Percentiles rank a stretch among this genome's conserved stretches.
Evolutionary conservation across 345 rosid genomes (phyloP).

Genomic region (Rhodomyrtus tomentosa): DNA sequence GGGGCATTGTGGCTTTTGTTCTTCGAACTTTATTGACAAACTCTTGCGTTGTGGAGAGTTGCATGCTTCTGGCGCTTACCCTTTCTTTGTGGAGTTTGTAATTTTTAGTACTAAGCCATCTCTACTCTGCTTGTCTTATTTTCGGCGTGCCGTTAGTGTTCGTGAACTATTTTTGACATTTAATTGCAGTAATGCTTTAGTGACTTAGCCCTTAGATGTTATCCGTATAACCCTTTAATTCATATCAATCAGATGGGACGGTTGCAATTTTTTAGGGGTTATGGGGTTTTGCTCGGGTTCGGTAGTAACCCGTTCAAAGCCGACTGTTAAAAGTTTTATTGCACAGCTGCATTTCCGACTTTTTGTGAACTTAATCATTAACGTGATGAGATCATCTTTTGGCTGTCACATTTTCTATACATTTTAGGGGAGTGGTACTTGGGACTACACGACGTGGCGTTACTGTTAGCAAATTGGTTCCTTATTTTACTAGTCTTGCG

Average conservation of each 20-base stretch:
- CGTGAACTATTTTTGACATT: not conserved
- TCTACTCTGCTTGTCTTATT: not conserved
- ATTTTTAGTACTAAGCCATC: not conserved
- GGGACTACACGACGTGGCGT: not conserved
- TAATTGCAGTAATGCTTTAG: not conserved
- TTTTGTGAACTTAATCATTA: not conserved
- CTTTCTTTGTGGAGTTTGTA: not conserved
- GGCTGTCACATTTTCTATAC: not conserved
- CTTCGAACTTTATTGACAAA: not conserved
- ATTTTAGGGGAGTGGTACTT: not conserved
- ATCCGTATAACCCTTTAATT: not conserved
- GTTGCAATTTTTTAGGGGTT: not conserved
- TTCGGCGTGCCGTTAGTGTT: not conserved
- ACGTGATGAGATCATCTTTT: not conserved
- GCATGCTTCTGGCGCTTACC: not conserved
- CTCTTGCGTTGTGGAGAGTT: not conserved
- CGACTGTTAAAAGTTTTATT: not conserved
- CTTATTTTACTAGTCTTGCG: not conserved
- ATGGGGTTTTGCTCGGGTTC: not conserved
- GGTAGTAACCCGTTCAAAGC: not conserved
- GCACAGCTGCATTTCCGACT: not conserved
- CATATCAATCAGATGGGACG: not conserved
- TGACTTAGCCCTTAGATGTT: not conserved
- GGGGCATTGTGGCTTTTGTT: not conserved
- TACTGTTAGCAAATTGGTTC: not conserved